phyloP scores from a whole-genome alignment of 2,329 filamentous ascomycete genomes.

The Fusarium lyarnte region DNA sequence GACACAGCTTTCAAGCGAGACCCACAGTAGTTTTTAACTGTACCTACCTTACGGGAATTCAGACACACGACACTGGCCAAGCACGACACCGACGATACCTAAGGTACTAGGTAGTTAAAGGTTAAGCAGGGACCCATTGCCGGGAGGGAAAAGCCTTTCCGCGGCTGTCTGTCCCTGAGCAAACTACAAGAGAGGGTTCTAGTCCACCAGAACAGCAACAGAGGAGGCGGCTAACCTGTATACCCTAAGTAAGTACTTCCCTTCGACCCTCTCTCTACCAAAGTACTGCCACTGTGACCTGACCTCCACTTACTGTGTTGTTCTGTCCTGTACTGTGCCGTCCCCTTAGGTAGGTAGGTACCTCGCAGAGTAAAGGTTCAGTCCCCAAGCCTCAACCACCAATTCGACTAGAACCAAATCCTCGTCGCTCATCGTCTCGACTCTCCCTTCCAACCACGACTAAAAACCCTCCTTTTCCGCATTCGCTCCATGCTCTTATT shows the following conservation, averaged over 20 bases:
- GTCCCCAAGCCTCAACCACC: slow-evolving; percentile 51
- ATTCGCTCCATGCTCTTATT: slow-evolving; percentile 48
- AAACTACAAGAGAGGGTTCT: not conserved
- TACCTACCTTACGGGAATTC: not conserved
- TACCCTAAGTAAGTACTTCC: not conserved
- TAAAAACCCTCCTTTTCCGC: slow-evolving; percentile 37
- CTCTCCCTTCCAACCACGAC: slow-evolving; percentile 43
- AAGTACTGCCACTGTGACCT: not conserved
- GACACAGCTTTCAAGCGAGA: not conserved
- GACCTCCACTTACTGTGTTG: not conserved
- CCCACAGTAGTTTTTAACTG: slow-evolving; percentile 11
- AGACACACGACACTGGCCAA: not conserved
- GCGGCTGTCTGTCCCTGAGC: slow-evolving; percentile 12
- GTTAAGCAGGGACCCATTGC: slow-evolving; percentile 3
- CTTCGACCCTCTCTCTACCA: not conserved
- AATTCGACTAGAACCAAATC: slow-evolving; percentile 45
- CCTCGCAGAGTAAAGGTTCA: slow-evolving; percentile 42
- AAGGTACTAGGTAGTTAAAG: not conserved
- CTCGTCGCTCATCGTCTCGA: slow-evolving; percentile 41
- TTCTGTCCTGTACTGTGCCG: not conserved
- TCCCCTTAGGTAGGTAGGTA: not conserved
- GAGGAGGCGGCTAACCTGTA: slow-evolving; percentile 43
- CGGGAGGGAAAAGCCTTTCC: slow-evolving; percentile 12
- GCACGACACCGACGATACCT: not conserved
- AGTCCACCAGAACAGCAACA: slow-evolving; percentile 44